Base-by-base conservation (phyloP, 352 stramenopile genomes). In the Globisporangium viniferum region DNA sequence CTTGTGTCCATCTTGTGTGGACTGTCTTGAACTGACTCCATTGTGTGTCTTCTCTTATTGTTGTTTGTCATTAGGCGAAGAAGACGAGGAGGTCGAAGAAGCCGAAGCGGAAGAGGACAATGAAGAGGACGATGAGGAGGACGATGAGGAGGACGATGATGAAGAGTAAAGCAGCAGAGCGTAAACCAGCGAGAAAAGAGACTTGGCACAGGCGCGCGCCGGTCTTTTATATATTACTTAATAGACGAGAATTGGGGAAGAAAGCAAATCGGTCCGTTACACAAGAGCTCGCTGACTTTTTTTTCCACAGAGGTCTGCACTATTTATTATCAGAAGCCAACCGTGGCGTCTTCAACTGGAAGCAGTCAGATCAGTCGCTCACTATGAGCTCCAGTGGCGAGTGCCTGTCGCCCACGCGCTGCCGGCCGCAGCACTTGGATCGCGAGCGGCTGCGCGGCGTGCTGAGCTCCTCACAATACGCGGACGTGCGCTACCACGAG, bases 131-230 rank as follows among this genome's bases (percentile, higher is more conserved):
- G 74, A 60, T 8, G 71, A 86, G 9, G 70, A 56, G 35, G 69
- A 83, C 1, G 78, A 79, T 15, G 82, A 84, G 24, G 81, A 82
- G n/a, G 74, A 81, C 12, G 81, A 88, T 0, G 79, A 88, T 8
- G 75, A 86, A 22, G 75, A 82, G 3, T 77, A 89, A 73, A 81
- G 24, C 15, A 59, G 57, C 56, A 24, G 56, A 59, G 59, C 46
- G 69, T 57, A 75, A 75, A 79, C 8, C 76, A 79, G 20, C 75
- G 76, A 76, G 73, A 66, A 4, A 10, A 59, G 20, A 46, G 29
- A 31, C 14, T 2, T 10, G 41, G 15, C 41, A 10, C 55, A n/a
- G 31, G 55, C 55, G 31, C 55, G 31, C 29, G 55, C 31, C 55
- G 55, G 39, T 72, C 78, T 78, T 68, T 59, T 68, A 68, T 68